Evolutionary conservation across 352 stramenopile species (phyloP).

Genomic region (Pythium phragmitis): DNA sequence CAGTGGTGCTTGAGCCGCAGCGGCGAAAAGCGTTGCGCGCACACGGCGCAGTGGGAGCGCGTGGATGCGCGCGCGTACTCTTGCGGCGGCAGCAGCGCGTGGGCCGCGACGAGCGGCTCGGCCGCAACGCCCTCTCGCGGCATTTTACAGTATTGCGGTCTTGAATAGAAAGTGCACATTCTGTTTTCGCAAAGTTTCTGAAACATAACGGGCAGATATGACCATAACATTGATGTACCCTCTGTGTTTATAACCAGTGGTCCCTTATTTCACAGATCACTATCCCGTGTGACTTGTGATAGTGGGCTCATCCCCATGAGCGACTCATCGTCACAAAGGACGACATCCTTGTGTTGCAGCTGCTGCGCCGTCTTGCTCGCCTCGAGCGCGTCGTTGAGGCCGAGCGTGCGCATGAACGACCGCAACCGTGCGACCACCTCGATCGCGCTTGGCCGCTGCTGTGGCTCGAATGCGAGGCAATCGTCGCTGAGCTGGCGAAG

Average conservation of each 20-base stretch:
- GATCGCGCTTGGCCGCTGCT: slow-evolving; percentile 18
- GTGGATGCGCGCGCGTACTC: slow-evolving; percentile 4
- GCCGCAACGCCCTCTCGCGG: background rate
- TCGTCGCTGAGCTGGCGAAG: slow-evolving; percentile 19
- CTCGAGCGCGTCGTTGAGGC: slow-evolving; percentile 14
- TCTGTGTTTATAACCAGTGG: background rate
- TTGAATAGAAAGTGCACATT: background rate
- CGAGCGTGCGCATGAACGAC: slow-evolving; percentile 15
- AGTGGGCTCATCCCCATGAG: background rate
- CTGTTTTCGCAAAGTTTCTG: background rate
- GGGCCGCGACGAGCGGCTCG: background rate
- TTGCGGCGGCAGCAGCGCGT: slow-evolving; percentile 10
- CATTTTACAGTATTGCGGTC: background rate
- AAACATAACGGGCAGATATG: background rate
- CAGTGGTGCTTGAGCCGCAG: slow-evolving; percentile 16
- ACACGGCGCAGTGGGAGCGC: background rate
- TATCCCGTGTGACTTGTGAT: slow-evolving; percentile 1
- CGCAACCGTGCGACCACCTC: slow-evolving; percentile 21
- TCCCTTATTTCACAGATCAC: slow-evolving; percentile 3
- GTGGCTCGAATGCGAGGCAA: slow-evolving; percentile 16
- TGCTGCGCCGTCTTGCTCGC: slow-evolving; percentile 11
- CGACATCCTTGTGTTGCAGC: slow-evolving; percentile 8
- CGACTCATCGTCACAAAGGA: slow-evolving; percentile 9
- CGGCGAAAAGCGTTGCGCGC: slow-evolving; percentile 2
- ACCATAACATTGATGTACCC: slow-evolving; percentile 3